Evolutionary conservation across 331 rosid species (phyloP), one percentile per base, ranked within the genome.

Genomic region (Malus hybrid): DNA sequence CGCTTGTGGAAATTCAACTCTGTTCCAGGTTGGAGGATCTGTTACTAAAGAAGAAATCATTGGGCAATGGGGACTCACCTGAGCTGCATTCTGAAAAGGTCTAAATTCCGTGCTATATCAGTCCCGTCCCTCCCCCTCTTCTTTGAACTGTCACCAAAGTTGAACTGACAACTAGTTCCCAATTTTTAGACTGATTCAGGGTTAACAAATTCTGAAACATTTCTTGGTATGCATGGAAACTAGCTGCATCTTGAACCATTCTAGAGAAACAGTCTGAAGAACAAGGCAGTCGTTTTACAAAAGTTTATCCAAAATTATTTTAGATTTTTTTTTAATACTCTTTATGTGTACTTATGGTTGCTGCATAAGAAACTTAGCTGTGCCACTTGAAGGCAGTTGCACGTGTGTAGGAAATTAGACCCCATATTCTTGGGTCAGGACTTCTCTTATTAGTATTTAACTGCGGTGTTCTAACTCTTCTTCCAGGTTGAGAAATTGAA

Each of bases 401-500:
- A 54, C 56, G 13, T 52, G 48, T 24, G 11, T 19, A 29, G 31
- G 8, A 20, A 71, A 54, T 3, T 5, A 54, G 36, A 31, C 16
- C 44, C 65, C 60, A 32, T 33, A 28, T 56, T 56, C 9, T 57
- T 20, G 8, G 18, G 65, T 50, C 36, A 14, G 6, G 39, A 5
- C 31, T 84, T 8, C 56, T 70, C 42, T 72, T 48, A 62, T 71
- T 78, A 52, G 55, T 56, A 71, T 31, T 63, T 62, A 28, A 60
- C 57, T 71, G 69, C 67, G 57, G 22, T 16, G 28, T 60, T 73
- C 10, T 27, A 73, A 59, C 73, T 82, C 67, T 46, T 79, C 48
- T 77, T 82, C 67, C 94, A 93, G 98, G 83, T 91, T 50, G 91
- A 93, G 48, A 93, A 93, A 81, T 81, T 93, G 80, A 91, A 80